Conservation (phyloP, 352 stramenopile genomes). For the Pythium aphanidermatum region DNA sequence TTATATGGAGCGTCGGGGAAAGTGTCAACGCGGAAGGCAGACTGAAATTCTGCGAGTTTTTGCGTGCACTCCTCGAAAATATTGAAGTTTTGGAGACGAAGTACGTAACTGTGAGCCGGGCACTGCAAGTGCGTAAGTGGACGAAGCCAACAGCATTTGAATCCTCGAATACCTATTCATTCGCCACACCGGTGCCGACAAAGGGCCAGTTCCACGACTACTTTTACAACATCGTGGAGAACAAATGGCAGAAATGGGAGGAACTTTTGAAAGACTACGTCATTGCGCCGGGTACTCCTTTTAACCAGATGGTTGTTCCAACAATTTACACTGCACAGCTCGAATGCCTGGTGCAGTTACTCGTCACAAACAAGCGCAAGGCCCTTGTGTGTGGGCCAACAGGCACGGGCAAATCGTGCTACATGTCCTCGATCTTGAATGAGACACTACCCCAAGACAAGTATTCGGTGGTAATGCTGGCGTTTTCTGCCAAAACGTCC, state of each 20-base stretch:
- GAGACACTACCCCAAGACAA: constrained; percentile 71
- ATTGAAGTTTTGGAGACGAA: constrained; percentile 62
- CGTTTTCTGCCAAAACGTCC: constrained; percentile 92
- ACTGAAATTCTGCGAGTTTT: constrained; percentile 75
- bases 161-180: constrained; percentile 24
- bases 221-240: constrained; percentile 75
- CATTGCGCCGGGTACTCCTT: constrained; percentile 81
- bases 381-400: constrained; percentile 90
- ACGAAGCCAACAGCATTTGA: constrained; percentile 55
- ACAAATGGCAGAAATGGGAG: constrained; percentile 90
- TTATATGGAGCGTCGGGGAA: constrained; percentile 89
- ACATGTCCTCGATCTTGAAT: constrained; percentile 84
- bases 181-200: constrained; percentile 44
- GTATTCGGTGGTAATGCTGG: constrained; percentile 86
- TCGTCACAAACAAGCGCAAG: constrained; percentile 77
- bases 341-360: constrained; percentile 81
- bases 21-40: constrained; percentile 69
- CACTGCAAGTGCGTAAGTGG: constrained; percentile 81
- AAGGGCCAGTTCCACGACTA: constrained; percentile 85
- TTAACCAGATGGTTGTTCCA: constrained; percentile 92
- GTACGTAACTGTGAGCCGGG: constrained; percentile 67
- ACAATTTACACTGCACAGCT: constrained; percentile 92
- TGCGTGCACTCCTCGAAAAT: constrained; percentile 71
- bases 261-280: constrained; percentile 83
- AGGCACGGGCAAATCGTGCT: constrained; percentile 91